Evolutionary conservation across 169 alveolate species (phyloP), one percentile per base, ranked within the genome.

Genomic region (Cryptosporidium ryanae): DNA sequence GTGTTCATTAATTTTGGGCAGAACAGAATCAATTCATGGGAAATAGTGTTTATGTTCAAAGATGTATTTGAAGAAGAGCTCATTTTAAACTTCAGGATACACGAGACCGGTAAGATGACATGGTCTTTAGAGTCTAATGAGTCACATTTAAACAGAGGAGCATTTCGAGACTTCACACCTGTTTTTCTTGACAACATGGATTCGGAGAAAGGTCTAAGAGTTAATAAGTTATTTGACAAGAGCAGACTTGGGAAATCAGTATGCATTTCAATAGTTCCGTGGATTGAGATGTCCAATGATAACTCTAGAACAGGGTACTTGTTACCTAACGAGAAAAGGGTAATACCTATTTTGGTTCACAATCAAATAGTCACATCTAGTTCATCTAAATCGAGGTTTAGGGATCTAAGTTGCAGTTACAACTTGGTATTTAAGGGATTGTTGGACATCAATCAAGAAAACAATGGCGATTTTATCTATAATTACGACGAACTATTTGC

Each of bases 251-350:
- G 13, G 65, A 48, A 27, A 0, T 1, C 50, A 31, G n/a, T 68
- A 6, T 21, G 46, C 2, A 61, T 76, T 32, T 76, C 71, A 1
- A 21, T 55, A 25, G 87, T 76, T 3, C 87, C 87, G 17, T 76
- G 87, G 87, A 18, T 76, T n/a, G 87, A 76, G 44, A 63, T 76
- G 2, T 76, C 87, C 13, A 59, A 13, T 17, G 87, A 76, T 17
- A 59, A 27, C 10, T 70, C 87, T 23, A 76, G 87, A 76, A 31
- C 44, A 7, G 87, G 87, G 1, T 76, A 59, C 25, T 25, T 76
- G 13, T 55, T 76, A 12, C 76, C 87, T 8, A 59, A 76, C 17
- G 87, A 76, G 38, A 76, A 59, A 23, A 46, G 87, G 18, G 18
- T 43, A n/a, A 61, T 76, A 59, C 31, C 87, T 13, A 76, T 76